Conservation (phyloP, 2,329 filamentous ascomycete species). For the Parastagonospora avenae region DNA sequence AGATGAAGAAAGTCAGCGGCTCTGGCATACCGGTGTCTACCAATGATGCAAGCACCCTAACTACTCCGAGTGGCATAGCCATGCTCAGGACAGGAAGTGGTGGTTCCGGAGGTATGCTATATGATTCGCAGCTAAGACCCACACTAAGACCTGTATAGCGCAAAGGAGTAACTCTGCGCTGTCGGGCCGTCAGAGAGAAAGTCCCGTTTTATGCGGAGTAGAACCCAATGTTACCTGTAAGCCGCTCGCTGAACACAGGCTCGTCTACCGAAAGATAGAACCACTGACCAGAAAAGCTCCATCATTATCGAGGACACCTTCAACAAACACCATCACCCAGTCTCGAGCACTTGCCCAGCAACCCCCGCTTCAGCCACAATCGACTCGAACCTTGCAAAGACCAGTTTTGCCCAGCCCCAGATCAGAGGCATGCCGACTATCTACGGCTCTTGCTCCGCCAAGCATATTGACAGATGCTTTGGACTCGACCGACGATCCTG, state of each 20-base stretch:
- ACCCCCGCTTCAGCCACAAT: constrained; percentile 28
- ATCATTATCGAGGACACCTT: constrained; percentile 53
- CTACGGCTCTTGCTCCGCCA: constrained; percentile 8
- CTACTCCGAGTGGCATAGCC: constrained; percentile 45
- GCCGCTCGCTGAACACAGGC: neutral
- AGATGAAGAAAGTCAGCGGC: constrained; percentile 77
- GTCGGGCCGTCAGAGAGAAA: constrained; percentile 62
- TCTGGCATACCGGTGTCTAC: constrained; percentile 59
- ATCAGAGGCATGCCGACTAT: constrained; percentile 14
- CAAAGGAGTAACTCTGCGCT: constrained; percentile 59
- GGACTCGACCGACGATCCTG: constrained; percentile 27
- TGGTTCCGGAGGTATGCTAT: constrained; percentile 43
- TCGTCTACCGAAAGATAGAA: neutral
- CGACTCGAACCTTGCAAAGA: constrained; percentile 32
- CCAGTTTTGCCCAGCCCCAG: constrained; percentile 25
- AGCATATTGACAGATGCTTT: constrained; percentile 14
- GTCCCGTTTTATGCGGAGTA: constrained; percentile 56
- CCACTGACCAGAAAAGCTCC: constrained; percentile 23
- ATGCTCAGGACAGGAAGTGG: constrained; percentile 61
- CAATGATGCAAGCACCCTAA: constrained; percentile 50
- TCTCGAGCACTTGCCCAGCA: constrained; percentile 33
- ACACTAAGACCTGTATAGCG: constrained; percentile 22
- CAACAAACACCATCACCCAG: constrained; percentile 56
- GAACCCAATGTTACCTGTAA: constrained; percentile 53
- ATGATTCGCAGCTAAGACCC: neutral